Percentiles rank a stretch among this genome's conserved stretches.
Evolutionary conservation across 352 stramenopile genomes (phyloP).

Genomic region (Phytophthora multivora): DNA sequence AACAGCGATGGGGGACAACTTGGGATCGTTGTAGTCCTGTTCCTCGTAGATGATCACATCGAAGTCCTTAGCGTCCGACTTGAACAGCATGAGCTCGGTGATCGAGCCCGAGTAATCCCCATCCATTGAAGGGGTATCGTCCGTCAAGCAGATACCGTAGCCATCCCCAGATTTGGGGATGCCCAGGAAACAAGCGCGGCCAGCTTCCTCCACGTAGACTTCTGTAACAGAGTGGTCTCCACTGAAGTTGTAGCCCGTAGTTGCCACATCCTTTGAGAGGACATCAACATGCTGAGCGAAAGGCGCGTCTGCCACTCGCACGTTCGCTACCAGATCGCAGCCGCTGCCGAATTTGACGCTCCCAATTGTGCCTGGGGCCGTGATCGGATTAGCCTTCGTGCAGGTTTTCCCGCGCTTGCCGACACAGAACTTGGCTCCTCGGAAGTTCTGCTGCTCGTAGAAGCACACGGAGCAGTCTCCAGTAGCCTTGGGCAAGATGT

Average conservation of each 20-base stretch:
- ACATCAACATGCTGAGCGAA: conserved; percentile 43
- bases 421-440: conserved; percentile 39
- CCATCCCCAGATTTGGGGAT: conserved; percentile 6
- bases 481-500: conserved; percentile 25
- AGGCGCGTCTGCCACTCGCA: conserved; percentile 41
- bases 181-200: conserved; percentile 44
- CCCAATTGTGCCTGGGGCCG: conserved; percentile 39
- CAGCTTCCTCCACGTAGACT: conserved; percentile 54
- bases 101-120: conserved; percentile 35
- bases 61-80: conserved; percentile 39
- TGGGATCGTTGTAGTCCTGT: conserved; percentile 34
- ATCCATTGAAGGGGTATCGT: conserved; percentile 31
- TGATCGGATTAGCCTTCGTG: conserved; percentile 40
- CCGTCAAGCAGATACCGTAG: conserved; percentile 45
- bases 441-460: conserved; percentile 43
- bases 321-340: conserved; percentile 45
- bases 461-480: conserved; percentile 47
- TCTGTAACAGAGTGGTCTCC: conserved; percentile 40
- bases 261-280: conserved; percentile 27
- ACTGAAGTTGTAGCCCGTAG: conserved; percentile 42
- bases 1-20: not conserved
- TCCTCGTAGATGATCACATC: conserved; percentile 48
- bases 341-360: conserved; percentile 49
- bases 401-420: conserved; percentile 33
- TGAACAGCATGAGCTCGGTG: conserved; percentile 49